These are phyloP conservation scores for Metschnikowia santaceciliae DNA, from an alignment of 805 yeast genomes.

Conservation along the genomic window DNA sequence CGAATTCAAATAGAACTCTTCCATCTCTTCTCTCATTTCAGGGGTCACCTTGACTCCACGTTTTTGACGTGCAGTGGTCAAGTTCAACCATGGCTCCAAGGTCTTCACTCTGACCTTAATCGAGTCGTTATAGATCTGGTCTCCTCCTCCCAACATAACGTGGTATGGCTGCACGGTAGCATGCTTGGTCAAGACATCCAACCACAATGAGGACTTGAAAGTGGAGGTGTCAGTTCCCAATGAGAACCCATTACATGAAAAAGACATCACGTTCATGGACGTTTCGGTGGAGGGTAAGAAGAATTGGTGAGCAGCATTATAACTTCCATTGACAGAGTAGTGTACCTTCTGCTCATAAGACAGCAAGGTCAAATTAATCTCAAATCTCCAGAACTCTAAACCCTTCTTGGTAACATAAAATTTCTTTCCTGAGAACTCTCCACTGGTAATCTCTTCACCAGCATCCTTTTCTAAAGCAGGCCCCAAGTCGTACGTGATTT, in stretches of 20 bases:
- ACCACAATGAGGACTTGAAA: conserved; percentile 81
- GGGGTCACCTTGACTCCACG: conserved; percentile 35
- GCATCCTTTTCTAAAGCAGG: conserved; percentile 23
- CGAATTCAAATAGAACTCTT: conserved; percentile 63
- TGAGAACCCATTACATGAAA: conserved; percentile 90
- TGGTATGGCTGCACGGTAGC: conserved; percentile 55
- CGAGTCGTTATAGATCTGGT: conserved; percentile 86
- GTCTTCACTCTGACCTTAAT: conserved; percentile 56
- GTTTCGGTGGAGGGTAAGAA: conserved; percentile 60
- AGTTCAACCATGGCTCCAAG: conserved; percentile 61
- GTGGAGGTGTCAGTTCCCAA: conserved; percentile 59
- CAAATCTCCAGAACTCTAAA: conserved; percentile 63
- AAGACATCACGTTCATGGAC: conserved; percentile 78
- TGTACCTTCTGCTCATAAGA: conserved; percentile 56
- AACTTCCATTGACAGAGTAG: conserved; percentile 51
- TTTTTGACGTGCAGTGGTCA: conserved; percentile 47
- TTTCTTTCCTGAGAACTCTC: conserved; percentile 44
- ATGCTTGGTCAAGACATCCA: conserved; percentile 74
- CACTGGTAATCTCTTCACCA: conserved; percentile 20
- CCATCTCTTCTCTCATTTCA: conserved; percentile 52
- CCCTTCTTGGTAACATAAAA: conserved; percentile 45
- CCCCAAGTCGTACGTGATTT: conserved; percentile 33
- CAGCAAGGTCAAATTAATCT: conserved; percentile 46
- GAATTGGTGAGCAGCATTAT: conserved; percentile 38
- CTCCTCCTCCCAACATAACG: conserved; percentile 98